Evolutionary conservation across 768 basidiomycete genomes (phyloP).

Genomic region (Boletus rubropictus): DNA sequence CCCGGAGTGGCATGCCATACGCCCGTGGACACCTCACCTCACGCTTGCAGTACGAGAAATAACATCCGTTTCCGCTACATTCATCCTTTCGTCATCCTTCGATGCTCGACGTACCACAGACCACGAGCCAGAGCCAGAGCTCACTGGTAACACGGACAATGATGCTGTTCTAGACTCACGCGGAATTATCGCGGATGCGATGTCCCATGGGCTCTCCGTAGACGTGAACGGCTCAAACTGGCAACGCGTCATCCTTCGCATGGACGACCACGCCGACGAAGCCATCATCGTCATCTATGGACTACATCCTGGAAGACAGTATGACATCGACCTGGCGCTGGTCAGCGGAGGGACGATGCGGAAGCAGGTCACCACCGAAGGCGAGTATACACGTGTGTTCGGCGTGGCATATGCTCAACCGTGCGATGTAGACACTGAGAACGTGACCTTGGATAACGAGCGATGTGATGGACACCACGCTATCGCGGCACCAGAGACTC

Average conservation of each 20-base stretch:
- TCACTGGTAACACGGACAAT: slow-evolving; percentile 29
- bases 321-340: slow-evolving; percentile 81
- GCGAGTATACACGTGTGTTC: slow-evolving; percentile 29
- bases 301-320: slow-evolving; percentile 81
- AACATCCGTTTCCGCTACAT: slow-evolving; percentile 76
- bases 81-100: slow-evolving; percentile 57
- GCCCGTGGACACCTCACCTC: slow-evolving; percentile 72
- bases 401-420: slow-evolving; percentile 6
- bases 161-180: slow-evolving; percentile 29
- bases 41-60: slow-evolving; percentile 70
- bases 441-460: slow-evolving; percentile 20
- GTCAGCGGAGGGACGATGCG: slow-evolving; percentile 58
- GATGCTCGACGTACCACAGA: slow-evolving; percentile 23
- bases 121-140: slow-evolving; percentile 23
- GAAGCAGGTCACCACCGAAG: slow-evolving; percentile 65
- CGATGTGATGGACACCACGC: slow-evolving; percentile 14
- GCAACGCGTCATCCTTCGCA: slow-evolving; percentile 72
- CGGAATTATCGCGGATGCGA: slow-evolving; percentile 56
- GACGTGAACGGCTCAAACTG: slow-evolving; percentile 76
- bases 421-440: slow-evolving; percentile 17
- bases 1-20: slow-evolving; percentile 60
- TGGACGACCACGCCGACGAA: slow-evolving; percentile 77
- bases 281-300: slow-evolving; percentile 90
- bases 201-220: slow-evolving; percentile 70
- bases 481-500: slow-evolving; percentile 7